A percentile compares a stretch with the other conserved stretches of the same genome.
These are phyloP conservation scores for Pseudonitzschia pungens DNA, from an alignment of 108 stramenopile genomes.

Conservation along the genomic window DNA sequence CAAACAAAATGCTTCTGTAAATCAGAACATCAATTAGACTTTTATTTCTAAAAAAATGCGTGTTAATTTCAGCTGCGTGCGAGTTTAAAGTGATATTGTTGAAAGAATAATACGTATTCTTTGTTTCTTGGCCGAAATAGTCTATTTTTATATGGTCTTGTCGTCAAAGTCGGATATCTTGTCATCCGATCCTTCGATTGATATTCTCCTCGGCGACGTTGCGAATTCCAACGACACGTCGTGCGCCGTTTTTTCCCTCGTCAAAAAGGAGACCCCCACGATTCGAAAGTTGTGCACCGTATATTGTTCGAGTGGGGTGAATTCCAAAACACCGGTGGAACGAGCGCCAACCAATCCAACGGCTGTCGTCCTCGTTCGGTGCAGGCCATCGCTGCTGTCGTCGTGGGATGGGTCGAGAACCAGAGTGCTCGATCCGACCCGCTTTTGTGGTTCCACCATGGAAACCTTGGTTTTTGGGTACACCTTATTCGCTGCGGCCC, in stretches of 20 bases:
- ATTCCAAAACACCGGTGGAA: slow-evolving; percentile 7
- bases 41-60: too few species aligned
- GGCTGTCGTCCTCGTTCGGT: slow-evolving; percentile 30
- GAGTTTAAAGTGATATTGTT: too few species aligned
- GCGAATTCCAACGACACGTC: slow-evolving; percentile 9
- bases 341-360: slow-evolving; percentile 30
- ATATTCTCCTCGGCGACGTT: slow-evolving; percentile 5
- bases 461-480: slow-evolving; percentile 33
- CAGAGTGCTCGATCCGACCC: neutral
- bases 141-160: neutral
- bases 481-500: slow-evolving; percentile 8
- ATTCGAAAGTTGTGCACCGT: slow-evolving; percentile 33
- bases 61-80: too few species aligned
- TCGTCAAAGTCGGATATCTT: neutral
- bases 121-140: neutral
- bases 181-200: neutral
- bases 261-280: slow-evolving; percentile 32
- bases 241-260: slow-evolving; percentile 19
- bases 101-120: too few species aligned
- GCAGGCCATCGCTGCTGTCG: neutral
- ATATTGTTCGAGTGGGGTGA: slow-evolving; percentile 28
- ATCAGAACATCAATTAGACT: too few species aligned
- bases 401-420: slow-evolving; percentile 28
- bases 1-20: too few species aligned
- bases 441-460: neutral